Evolutionary conservation across 495 filamentous ascomycete genomes (phyloP).

Genomic region (Lophium mytilinum): DNA sequence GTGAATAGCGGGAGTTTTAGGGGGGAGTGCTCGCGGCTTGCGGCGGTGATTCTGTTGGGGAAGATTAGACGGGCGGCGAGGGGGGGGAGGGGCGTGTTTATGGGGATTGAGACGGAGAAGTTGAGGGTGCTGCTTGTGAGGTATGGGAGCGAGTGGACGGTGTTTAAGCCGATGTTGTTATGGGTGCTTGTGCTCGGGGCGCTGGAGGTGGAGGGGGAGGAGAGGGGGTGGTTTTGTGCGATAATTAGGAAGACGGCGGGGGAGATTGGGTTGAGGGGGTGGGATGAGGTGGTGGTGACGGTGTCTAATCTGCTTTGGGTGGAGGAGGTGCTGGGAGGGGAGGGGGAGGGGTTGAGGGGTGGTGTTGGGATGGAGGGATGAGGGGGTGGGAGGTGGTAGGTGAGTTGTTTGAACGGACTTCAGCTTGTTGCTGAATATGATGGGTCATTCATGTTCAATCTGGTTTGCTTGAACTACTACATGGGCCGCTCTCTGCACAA

Average conservation of each 20-base stretch:
- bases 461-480: too few species aligned
- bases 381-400: too few species aligned
- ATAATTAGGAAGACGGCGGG: slow-evolving; percentile 1
- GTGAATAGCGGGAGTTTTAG: not conserved
- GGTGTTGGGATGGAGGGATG: too few species aligned
- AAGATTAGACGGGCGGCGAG: slow-evolving; percentile 9
- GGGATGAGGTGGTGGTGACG: slow-evolving; percentile 6
- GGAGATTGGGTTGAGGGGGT: not conserved
- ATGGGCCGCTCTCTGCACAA: too few species aligned
- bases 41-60: slow-evolving; percentile 2
- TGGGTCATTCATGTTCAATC: too few species aligned
- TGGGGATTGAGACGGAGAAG: slow-evolving; percentile 2
- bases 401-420: too few species aligned
- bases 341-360: slow-evolving; percentile 1
- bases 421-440: too few species aligned
- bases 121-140: not conserved
- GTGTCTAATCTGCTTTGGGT: slow-evolving; percentile 10
- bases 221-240: slow-evolving; percentile 5
- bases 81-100: slow-evolving; percentile 5
- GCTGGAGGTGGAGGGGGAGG: slow-evolving; percentile 2
- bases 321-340: not conserved
- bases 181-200: slow-evolving; percentile 3
- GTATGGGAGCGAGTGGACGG: slow-evolving; percentile 1
- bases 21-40: slow-evolving; percentile 4
- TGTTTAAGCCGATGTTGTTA: slow-evolving; percentile 5